These are phyloP conservation scores for Auriscalpium microsporum DNA, from an alignment of 768 basidiomycete genomes.

Conservation along the genomic window DNA sequence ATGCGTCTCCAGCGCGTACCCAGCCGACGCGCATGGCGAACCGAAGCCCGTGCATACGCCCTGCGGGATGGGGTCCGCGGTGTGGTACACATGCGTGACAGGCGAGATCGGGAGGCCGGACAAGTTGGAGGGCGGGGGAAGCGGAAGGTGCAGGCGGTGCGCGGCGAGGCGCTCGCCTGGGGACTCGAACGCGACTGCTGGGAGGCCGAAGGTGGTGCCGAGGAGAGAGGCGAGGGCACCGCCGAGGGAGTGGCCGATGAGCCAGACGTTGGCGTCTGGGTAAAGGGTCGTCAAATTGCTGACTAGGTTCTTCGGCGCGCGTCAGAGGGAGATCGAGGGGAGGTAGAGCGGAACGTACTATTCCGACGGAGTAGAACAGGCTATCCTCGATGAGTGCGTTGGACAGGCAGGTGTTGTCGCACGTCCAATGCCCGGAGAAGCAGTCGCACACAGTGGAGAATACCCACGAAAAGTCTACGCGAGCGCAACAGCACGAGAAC, in stretches of 20 bases:
- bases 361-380: conserved; percentile 86
- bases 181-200: conserved; percentile 56
- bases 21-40: conserved; percentile 50
- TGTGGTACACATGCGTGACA: conserved; percentile 48
- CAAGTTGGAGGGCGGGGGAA: conserved; percentile 30
- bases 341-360: conserved; percentile 39
- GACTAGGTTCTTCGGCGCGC: conserved; percentile 36
- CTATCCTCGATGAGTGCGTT: conserved; percentile 80
- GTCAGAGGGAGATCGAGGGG: neutral
- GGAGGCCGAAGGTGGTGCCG: conserved; percentile 56
- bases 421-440: conserved; percentile 60
- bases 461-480: conserved; percentile 80
- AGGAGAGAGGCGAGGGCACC: conserved; percentile 57
- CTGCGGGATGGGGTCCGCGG: conserved; percentile 63
- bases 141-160: conserved; percentile 50
- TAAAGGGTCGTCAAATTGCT: conserved; percentile 49
- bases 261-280: conserved; percentile 53
- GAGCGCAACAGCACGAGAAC: conserved; percentile 91
- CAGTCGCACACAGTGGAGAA: conserved; percentile 86
- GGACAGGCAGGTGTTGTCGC: conserved; percentile 75
- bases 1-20: conserved; percentile 54
- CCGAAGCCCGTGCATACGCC: conserved; percentile 43
- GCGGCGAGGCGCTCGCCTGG: conserved; percentile 60
- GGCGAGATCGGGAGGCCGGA: conserved; percentile 16
- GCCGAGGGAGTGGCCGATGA: conserved; percentile 55